Conservation (phyloP, 2,329 filamentous ascomycete species). For the Daldinia sp. region DNA sequence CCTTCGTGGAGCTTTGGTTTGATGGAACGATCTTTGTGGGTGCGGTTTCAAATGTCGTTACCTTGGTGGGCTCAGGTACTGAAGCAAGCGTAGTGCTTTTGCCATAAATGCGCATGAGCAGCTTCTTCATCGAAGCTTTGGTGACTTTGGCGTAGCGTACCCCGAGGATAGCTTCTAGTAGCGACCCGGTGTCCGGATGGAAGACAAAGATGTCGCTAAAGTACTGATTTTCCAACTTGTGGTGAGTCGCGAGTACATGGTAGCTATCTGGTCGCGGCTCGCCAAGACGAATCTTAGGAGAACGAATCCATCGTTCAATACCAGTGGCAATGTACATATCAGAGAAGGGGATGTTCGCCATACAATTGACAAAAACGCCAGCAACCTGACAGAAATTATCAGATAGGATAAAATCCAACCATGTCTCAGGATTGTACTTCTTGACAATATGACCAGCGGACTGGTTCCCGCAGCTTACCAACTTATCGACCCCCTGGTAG, state of each 20-base stretch:
- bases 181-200: conserved; percentile 40
- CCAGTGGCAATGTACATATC: conserved; percentile 49
- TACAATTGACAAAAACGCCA: conserved; percentile 50
- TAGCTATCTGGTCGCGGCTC: conserved; percentile 24
- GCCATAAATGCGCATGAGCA: conserved; percentile 42
- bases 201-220: conserved; percentile 51
- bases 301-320: conserved; percentile 48
- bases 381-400: conserved; percentile 51
- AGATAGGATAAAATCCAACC: conserved; percentile 44
- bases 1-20: neutral
- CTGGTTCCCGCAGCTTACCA: conserved; percentile 43
- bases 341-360: conserved; percentile 41
- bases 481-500: conserved; percentile 44
- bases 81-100: conserved; percentile 9
- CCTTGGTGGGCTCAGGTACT: conserved; percentile 20
- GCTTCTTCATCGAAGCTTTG: conserved; percentile 44
- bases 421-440: conserved; percentile 31
- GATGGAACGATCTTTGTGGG: conserved; percentile 25
- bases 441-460: conserved; percentile 45
- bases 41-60: conserved; percentile 22
- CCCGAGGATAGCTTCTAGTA: conserved; percentile 49
- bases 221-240: conserved; percentile 38
- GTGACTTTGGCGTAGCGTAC: conserved; percentile 45
- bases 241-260: conserved; percentile 40
- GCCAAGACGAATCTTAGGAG: conserved; percentile 36